phyloP scores from a whole-genome alignment of 164 flowering plant genomes.

The Nymphaea colorata region DNA sequence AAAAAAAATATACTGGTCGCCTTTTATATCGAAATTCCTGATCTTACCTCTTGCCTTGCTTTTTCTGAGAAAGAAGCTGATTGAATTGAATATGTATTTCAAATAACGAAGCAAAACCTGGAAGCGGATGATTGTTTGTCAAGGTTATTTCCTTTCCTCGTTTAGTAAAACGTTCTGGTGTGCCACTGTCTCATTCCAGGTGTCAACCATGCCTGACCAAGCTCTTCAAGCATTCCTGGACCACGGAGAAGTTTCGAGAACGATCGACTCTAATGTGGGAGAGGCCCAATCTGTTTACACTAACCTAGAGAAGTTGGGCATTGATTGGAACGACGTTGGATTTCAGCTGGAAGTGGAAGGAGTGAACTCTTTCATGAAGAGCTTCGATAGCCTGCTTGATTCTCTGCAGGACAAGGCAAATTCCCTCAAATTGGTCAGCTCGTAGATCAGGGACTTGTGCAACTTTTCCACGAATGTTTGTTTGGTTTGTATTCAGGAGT shows the following conservation, averaged over 20 bases:
- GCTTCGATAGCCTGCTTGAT: conserved; percentile 84
- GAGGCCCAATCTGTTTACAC: conserved; percentile 91
- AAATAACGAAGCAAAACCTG: too few relatives aligned
- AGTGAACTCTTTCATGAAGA: conserved; percentile 87
- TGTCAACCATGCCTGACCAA: conserved; percentile 98
- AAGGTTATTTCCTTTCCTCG: background rate
- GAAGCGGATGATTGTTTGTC: too few relatives aligned
- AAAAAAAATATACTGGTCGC: too few relatives aligned
- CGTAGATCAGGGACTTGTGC: conserved; percentile 12
- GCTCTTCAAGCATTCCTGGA: conserved; percentile 89
- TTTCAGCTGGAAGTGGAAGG: conserved; percentile 83
- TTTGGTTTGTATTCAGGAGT: background rate
- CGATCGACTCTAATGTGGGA: conserved; percentile 73
- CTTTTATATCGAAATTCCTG: too few relatives aligned
- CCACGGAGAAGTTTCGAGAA: conserved; percentile 78
- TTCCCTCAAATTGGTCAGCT: conserved; percentile 61
- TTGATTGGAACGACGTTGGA: conserved; percentile 81
- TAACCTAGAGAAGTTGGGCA: conserved; percentile 87
- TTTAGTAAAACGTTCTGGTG: background rate
- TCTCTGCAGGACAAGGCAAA: conserved; percentile 85
- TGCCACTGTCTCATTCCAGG: conserved; percentile 27
- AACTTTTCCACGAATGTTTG: background rate
- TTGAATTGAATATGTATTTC: too few relatives aligned
- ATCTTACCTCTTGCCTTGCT: too few relatives aligned
- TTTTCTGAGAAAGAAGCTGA: too few relatives aligned